These are phyloP conservation scores for Populus hybrid DNA, from an alignment of 441 rosid genomes.

Conservation along the genomic window DNA sequence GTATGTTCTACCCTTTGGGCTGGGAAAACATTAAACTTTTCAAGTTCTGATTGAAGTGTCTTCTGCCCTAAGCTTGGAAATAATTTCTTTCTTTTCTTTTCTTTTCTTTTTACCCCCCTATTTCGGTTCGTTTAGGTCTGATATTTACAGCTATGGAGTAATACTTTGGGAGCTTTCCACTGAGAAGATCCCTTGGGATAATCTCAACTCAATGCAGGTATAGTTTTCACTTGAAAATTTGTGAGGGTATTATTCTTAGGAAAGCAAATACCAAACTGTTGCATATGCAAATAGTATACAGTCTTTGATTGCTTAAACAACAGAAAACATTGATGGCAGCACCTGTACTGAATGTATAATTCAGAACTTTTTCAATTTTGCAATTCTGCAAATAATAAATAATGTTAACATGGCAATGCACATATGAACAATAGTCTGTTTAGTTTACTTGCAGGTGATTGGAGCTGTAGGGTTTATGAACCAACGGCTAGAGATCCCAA, in stretches of 20 bases:
- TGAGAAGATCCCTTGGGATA: conserved; percentile 96
- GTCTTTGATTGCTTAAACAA: not conserved
- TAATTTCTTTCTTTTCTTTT: not conserved
- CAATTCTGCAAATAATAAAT: conserved; percentile 3
- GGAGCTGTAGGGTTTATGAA: conserved; percentile 98
- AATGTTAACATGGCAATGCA: not conserved
- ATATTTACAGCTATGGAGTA: conserved; percentile 86
- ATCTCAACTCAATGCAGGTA: conserved; percentile 96
- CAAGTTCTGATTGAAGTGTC: conserved; percentile 15
- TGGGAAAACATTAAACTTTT: conserved; percentile 9
- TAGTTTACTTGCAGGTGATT: conserved; percentile 64
- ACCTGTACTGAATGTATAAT: not conserved
- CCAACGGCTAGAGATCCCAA: conserved; percentile 81
- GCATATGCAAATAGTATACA: not conserved
- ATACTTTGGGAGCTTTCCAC: conserved; percentile 94
- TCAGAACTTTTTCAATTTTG: not conserved
- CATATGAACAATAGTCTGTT: conserved; percentile 29
- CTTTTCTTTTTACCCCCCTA: not conserved
- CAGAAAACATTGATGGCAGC: not conserved
- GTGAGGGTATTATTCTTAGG: not conserved
- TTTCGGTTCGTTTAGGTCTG: conserved; percentile 53
- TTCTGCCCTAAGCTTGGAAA: not conserved
- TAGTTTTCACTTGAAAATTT: conserved; percentile 19
- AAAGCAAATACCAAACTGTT: not conserved
- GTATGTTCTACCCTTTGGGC: conserved; percentile 38